Evolutionary conservation across 192 early-diverging fungal species (phyloP), one percentile per base, ranked within the genome.

Genomic region (Mortierella alpina): DNA sequence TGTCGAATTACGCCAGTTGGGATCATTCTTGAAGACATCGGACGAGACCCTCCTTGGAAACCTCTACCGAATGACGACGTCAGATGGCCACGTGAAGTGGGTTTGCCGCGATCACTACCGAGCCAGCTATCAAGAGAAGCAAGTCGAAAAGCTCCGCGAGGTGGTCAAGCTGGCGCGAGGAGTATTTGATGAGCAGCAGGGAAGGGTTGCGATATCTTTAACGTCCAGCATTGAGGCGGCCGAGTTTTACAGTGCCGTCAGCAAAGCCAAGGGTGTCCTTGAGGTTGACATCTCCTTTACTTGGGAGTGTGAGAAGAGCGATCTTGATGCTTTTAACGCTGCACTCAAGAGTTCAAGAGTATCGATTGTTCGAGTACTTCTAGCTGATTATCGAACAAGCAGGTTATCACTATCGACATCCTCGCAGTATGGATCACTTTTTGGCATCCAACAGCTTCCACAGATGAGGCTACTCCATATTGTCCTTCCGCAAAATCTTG

Each of bases 21-120:
- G 59, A 50, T 65, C 71, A 50, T 65, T 55, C 45, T 55, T 73
- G 46, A 23, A 15, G 20, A 47, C 60, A 9, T 41, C 45, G 7
- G 18, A 45, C 18, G 18, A 17, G 2, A 65, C 59, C 31, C 45
- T 65, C 0, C 63, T 65, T 48, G 71, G 71, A 0, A 59, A 59
- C 44, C 46, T 73, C 0, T 73, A 65, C 45, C 61, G 71, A 22
- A 65, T 73, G 61, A 58, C 56, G 11, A 65, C 71, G 40, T 31
- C 20, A 0, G 54, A 51, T 42, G 71, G 71, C 15, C 63, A 73
- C 44, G 71, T 73, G 55, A 73, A 73, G 52, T 73, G 71, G 71
- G 71, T 73, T 5, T 73, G 71, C 15, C 63, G n/a, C 40, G 55
- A 73, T 9, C 71, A 73, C 31, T 73, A 59, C 63, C 55, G 63